These are phyloP conservation scores for Ceratocystis ficicola DNA, from an alignment of 2,329 filamentous ascomycete genomes.

Conservation along the genomic window DNA sequence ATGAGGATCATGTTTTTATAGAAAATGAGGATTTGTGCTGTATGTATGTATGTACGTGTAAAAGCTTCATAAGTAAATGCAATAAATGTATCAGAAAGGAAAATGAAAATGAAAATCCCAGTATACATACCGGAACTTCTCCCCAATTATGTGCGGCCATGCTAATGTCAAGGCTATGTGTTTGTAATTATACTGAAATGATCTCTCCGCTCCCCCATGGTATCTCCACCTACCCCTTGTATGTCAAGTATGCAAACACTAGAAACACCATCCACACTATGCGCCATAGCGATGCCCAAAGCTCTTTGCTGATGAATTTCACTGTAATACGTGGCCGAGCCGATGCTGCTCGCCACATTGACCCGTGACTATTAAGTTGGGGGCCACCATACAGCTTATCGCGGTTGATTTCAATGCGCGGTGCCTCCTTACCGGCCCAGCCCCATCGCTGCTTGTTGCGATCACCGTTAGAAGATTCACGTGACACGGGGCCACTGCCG, in stretches of 20 bases:
- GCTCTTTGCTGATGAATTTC: constrained; percentile 43
- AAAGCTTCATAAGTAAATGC: background rate
- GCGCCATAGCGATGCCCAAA: constrained; percentile 48
- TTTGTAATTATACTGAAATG: background rate
- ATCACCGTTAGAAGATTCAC: constrained; percentile 24
- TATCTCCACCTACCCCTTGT: constrained; percentile 39
- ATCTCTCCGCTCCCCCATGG: background rate
- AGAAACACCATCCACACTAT: constrained; percentile 51
- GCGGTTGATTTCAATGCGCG: constrained; percentile 43
- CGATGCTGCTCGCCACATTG: constrained; percentile 27
- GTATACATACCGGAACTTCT: constrained; percentile 1
- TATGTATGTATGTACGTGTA: constrained; percentile 33
- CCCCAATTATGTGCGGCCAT: background rate
- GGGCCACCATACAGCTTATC: constrained; percentile 32
- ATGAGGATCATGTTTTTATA: background rate
- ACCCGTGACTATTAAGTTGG: constrained; percentile 13
- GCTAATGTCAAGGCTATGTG: background rate
- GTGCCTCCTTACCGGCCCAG: constrained; percentile 35
- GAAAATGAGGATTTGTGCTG: too few relatives aligned
- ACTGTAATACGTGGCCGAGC: constrained; percentile 31
- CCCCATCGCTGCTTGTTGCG: constrained; percentile 29
- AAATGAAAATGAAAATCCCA: background rate
- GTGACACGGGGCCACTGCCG: background rate
- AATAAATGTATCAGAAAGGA: constrained; percentile 6
- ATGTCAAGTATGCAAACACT: constrained; percentile 57